Base-by-base conservation (phyloP, 768 basidiomycete species). In the Pisolithus tinctorius region DNA sequence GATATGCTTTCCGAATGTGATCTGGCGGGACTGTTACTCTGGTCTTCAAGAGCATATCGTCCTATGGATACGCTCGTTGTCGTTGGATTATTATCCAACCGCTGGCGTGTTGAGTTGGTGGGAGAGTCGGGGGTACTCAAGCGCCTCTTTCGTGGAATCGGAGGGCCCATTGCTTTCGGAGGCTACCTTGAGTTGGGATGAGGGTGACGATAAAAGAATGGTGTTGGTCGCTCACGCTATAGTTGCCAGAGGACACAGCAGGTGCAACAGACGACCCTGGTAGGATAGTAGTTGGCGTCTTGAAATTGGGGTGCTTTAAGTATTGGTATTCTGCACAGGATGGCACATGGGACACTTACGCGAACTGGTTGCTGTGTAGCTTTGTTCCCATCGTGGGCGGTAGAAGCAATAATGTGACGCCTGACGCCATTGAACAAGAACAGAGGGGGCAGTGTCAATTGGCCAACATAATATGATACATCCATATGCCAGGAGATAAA, bases 101-200 rank as follows among this genome's bases (percentile, higher is more conserved):
- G 61, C 13, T 30, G 63, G 42, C 57, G 51, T 26, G 45, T 55
- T 13, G n/a, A 30, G 44, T 23, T 57, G 2, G 58, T n/a, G 7
- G 55, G 17, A 25, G 36, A 26, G 5, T 49, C 55, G 17, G 8
- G 0, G 14, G 14, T 8, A 11, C 52, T 58, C 45, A 53, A 37
- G 10, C 48, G 55, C 48, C 63, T 54, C 43, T 61, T 61, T 9
- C 47, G 40, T 6, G 26, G 10, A 26, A 41, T 53, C 0, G 47
- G 43, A 4, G 14, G 47, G 48, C 53, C 48, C 54, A 57, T 53
- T 8, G 55, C 61, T 3, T 4, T 46, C 42, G 55, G 44, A n/a
- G 60, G 54, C 64, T 66, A 41, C 30, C 4, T 20, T 11, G 20
- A 47, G 9, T 6, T 27, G 34, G 26, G 17, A n/a, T 39, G 42